Conservation (phyloP, 2,329 filamentous ascomycete genomes). For the Aspergillus tubingensis region DNA sequence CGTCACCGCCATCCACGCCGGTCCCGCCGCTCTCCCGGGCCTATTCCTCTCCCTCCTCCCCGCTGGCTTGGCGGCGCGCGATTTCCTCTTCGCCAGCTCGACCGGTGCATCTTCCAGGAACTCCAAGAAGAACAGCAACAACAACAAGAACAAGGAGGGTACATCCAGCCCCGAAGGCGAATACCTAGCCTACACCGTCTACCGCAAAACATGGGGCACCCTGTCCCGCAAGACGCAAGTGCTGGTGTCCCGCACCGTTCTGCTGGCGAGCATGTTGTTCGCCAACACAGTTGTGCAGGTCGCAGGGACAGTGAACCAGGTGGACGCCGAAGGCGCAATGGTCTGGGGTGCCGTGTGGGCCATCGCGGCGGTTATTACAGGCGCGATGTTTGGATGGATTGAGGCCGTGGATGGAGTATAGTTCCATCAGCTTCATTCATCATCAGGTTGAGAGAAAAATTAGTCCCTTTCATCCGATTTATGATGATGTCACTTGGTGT, state of each 20-base stretch:
- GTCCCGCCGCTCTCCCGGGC: slow-evolving; percentile 54
- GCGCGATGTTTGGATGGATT: slow-evolving; percentile 41
- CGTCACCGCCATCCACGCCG: slow-evolving; percentile 67
- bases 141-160: slow-evolving; percentile 46
- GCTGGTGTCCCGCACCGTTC: slow-evolving; percentile 63
- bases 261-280: slow-evolving; percentile 49
- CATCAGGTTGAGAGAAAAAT: neutral
- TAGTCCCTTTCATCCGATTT: neutral
- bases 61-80: slow-evolving; percentile 69
- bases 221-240: slow-evolving; percentile 61
- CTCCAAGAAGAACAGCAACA: slow-evolving; percentile 48
- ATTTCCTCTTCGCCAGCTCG: slow-evolving; percentile 70
- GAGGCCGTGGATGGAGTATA: slow-evolving; percentile 42
- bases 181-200: slow-evolving; percentile 70
- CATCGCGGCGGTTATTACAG: slow-evolving; percentile 44
- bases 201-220: slow-evolving; percentile 62
- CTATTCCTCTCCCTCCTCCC: slow-evolving; percentile 60
- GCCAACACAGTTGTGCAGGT: slow-evolving; percentile 66
- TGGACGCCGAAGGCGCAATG: slow-evolving; percentile 68
- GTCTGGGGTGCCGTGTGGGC: slow-evolving; percentile 77
- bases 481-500: too few species aligned
- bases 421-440: neutral
- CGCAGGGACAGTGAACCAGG: slow-evolving; percentile 66
- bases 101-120: slow-evolving; percentile 44
- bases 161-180: slow-evolving; percentile 62